A percentile compares a stretch with the other conserved stretches of the same genome.
phyloP scores from a whole-genome alignment of 192 early-diverging fungal genomes.

The Rhizophagus sp. region DNA sequence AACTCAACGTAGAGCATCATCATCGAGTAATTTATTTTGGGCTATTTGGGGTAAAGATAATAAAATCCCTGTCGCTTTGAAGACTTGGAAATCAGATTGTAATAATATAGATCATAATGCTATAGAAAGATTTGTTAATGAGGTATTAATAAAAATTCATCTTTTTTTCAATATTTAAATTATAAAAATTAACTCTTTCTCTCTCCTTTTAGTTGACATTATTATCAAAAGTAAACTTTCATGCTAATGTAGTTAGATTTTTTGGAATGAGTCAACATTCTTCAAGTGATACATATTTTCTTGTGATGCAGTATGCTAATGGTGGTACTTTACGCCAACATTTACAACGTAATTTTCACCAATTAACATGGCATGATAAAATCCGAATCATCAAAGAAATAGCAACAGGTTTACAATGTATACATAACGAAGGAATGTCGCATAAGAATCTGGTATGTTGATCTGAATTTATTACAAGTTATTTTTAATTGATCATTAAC shows the following conservation, averaged over 20 bases:
- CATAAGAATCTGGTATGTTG: slow-evolving; percentile 36
- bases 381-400: slow-evolving; percentile 40
- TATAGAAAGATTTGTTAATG: background rate
- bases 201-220: background rate
- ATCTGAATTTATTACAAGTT: background rate
- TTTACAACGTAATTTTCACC: slow-evolving; percentile 33
- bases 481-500: background rate
- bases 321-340: background rate
- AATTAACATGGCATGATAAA: slow-evolving; percentile 40
- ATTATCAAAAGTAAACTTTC: background rate
- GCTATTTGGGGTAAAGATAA: background rate
- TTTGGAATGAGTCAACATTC: background rate
- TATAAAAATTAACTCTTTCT: too few relatives aligned
- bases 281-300: background rate
- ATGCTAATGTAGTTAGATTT: background rate
- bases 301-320: slow-evolving; percentile 7
- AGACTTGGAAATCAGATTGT: background rate
- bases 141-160: background rate
- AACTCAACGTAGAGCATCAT: background rate
- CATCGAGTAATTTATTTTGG: background rate
- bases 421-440: slow-evolving; percentile 39
- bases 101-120: background rate
- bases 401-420: slow-evolving; percentile 26
- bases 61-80: background rate
- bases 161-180: background rate